A percentile compares a stretch with the other conserved stretches of the same genome.
Evolutionary conservation across 2,329 filamentous ascomycete species (phyloP).

Genomic region (Fusarium agapanthi): DNA sequence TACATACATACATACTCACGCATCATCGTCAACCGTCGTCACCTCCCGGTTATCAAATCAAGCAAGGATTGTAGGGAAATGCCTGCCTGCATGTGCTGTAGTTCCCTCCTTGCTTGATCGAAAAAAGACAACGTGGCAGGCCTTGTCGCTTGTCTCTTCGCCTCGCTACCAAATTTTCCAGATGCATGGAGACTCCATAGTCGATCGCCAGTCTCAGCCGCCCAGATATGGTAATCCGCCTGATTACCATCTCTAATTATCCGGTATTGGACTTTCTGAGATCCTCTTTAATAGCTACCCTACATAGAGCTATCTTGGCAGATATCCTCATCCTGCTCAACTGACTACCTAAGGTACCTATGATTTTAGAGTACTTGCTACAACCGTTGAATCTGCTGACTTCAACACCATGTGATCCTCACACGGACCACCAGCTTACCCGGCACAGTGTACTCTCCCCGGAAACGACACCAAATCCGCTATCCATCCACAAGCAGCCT

Average conservation of each 20-base stretch:
- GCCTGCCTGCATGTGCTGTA: background rate
- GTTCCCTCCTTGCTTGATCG: slow-evolving; percentile 20
- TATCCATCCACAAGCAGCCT: slow-evolving; percentile 16
- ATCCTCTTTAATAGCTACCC: background rate
- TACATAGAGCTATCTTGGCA: background rate
- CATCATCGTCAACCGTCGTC: slow-evolving; percentile 5
- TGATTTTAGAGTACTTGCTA: background rate
- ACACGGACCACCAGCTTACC: slow-evolving; percentile 9
- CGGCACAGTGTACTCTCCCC: slow-evolving; percentile 13
- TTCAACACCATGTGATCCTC: slow-evolving; percentile 37
- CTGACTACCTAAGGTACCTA: background rate
- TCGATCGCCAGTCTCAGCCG: slow-evolving; percentile 26
- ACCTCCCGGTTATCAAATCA: slow-evolving; percentile 24
- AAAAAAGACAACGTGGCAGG: slow-evolving; percentile 31
- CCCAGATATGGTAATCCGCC: slow-evolving; percentile 4
- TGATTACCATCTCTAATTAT: slow-evolving; percentile 35
- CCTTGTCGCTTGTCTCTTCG: slow-evolving; percentile 18
- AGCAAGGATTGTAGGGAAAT: slow-evolving; percentile 14
- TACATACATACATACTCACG: background rate
- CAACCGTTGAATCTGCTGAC: slow-evolving; percentile 38
- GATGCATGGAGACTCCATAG: slow-evolving; percentile 9
- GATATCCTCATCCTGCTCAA: background rate
- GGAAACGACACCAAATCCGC: background rate
- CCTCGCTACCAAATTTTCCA: slow-evolving; percentile 12
- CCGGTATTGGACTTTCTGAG: slow-evolving; percentile 28